Percentiles rank a stretch among this genome's conserved stretches.
These are phyloP conservation scores for Aspergillus nomiae DNA, from an alignment of 2,329 filamentous ascomycete genomes.

Conservation along the genomic window DNA sequence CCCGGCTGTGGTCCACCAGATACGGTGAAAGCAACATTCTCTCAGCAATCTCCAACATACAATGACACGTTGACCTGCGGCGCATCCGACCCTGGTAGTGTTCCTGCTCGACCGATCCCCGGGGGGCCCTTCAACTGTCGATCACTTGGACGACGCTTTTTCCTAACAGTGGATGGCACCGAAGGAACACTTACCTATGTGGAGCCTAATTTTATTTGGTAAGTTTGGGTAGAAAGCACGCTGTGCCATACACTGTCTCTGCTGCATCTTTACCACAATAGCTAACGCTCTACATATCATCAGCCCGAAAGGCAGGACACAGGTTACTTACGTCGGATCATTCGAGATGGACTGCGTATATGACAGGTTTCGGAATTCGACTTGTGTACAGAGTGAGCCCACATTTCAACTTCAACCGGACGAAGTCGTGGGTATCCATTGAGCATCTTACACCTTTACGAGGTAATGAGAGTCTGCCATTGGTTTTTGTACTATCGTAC, in stretches of 20 bases:
- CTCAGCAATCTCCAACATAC: not conserved
- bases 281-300: not conserved
- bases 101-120: not conserved
- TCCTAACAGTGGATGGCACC: not conserved
- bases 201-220: not conserved
- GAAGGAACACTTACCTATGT: not conserved
- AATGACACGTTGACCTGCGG: not conserved
- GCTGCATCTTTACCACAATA: not conserved
- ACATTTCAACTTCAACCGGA: not conserved
- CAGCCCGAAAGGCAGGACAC: not conserved
- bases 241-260: not conserved
- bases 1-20: not conserved
- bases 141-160: not conserved
- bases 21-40: not conserved
- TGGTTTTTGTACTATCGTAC: not conserved
- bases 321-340: not conserved
- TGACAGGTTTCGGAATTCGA: not conserved
- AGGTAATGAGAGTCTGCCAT: not conserved
- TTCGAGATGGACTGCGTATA: not conserved
- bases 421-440: not conserved
- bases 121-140: not conserved
- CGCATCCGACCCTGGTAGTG: not conserved
- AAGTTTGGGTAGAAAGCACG: not conserved
- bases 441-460: not conserved
- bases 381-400: not conserved